Base-by-base conservation (phyloP, 1,284 basidiomycete genomes). In the Irpex rosettiformis region DNA sequence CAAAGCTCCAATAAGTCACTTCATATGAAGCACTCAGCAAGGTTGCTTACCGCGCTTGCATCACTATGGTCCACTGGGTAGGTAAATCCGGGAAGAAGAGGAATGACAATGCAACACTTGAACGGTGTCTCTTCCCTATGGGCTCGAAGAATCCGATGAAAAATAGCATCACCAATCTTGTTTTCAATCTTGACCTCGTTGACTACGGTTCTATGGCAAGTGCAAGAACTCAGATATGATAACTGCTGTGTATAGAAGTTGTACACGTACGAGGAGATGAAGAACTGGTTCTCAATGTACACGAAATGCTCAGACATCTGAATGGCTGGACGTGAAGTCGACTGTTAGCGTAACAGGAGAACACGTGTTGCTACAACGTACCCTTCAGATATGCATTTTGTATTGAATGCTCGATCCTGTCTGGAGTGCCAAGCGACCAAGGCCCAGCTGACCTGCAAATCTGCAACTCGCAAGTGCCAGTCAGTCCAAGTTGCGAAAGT, bases 201-300 rank as follows among this genome's bases (percentile, higher is more conserved):
- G 25, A 96, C 86, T 1, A 87, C 78, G 0, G 96, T 98, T 22
- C 93, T 93, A 27, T 11, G 13, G 11, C 40, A 61, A 24, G n/a
- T 27, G 37, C 42, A 2, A 42, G 21, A 6, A 37, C 5, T 22
- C 7, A 47, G 13, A 24, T 10, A 27, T 51, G 11, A 10, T 6
- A 16, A 10, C 28, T 54, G 55, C 52, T 37, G 28, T 48, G 29
- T 43, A 61, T 52, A 21, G 11, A 45, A 45, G n/a, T 45, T 18
- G 18, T 21, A n/a, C n/a, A 73, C 86, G 69, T 70, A 92, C 83
- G 92, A 97, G 0, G 95, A 93, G 69, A 99, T 95, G 75, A 99
- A 99, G 77, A 98, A 99, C 72, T 99, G 96, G 70, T 99, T 98
- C 73, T 98, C 95, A 61, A 95, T 94, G 73, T 95, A 94, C 22